Evolutionary conservation across 192 early-diverging fungal genomes (phyloP), one percentile per base, ranked within the genome.

Genomic region (Coemansia sp.): DNA sequence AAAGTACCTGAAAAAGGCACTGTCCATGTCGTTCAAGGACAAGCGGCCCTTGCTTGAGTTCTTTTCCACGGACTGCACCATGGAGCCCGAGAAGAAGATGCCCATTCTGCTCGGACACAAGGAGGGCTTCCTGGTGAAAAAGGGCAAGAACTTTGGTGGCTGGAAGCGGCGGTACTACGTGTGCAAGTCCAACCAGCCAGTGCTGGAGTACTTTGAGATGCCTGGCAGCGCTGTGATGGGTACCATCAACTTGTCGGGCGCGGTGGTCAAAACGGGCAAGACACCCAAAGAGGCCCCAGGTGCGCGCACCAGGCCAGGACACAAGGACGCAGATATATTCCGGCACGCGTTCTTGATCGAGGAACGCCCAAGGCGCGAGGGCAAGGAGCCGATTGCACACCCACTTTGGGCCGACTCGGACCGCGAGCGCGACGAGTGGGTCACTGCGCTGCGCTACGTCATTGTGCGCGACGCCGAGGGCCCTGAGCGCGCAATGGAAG

Each of bases 71-170:
- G 87, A 91, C 67, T 79, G 92, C 29, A 76, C 87, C 2, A 87
- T 87, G 71, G 74, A 85, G 71, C 43, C 83, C 7, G 76, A 78
- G 62, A 70, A 69, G 58, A 73, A 67, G 43, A 84, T 84, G 82
- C 76, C 79, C n/a, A 85, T 87, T 64, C 74, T 81, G n/a, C 60
- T 86, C 12, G 89, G 88, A 0, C 79, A 85, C 69, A 94, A 93
- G 66, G 94, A 95, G 80, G 95, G 95, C 8, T 94, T 90, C 62
- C 78, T 97, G 65, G 91, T 93, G 53, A 98, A 97, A 73, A 90
- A 90, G 81, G 95, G 97, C 57, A 98, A 96, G 73, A 95, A 91
- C 76, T 97, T 98, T 92, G 95, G 97, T 61, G 95, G 94, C 11
- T 97, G 95, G 95, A 98, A 98, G 75, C 86, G 92, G 39, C 88